phyloP scores from a whole-genome alignment of 1,284 basidiomycete species.

The Peniophora sp. region DNA sequence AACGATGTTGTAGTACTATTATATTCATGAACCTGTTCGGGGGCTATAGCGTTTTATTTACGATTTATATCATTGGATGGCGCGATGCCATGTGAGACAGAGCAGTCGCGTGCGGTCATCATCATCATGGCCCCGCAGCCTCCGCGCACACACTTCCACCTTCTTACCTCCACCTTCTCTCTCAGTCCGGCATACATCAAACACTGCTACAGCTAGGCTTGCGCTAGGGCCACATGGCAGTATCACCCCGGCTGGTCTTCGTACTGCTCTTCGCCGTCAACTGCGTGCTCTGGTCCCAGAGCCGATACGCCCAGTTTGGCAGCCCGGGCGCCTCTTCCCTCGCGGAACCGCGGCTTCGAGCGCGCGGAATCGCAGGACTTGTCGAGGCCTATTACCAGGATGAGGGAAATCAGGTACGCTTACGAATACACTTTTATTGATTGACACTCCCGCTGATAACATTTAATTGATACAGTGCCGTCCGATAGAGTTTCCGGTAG shows the following conservation, averaged over 20 bases:
- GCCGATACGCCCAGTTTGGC: constrained; percentile 38
- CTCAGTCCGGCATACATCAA: too few relatives aligned
- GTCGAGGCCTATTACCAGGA: constrained; percentile 1
- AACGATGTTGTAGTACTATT: too few relatives aligned
- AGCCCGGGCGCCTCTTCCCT: constrained; percentile 1
- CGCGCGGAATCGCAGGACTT: background rate
- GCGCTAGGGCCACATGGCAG: constrained; percentile 23
- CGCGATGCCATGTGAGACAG: too few relatives aligned
- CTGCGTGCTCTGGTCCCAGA: constrained; percentile 58
- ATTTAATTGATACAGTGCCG: constrained; percentile 36
- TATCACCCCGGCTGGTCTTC: constrained; percentile 37
- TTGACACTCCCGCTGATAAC: background rate
- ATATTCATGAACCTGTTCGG: too few relatives aligned
- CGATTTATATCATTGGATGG: too few relatives aligned
- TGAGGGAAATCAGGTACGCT: background rate
- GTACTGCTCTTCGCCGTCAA: constrained; percentile 42
- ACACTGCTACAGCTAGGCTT: too few relatives aligned
- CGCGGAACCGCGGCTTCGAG: background rate
- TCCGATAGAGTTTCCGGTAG: constrained; percentile 44
- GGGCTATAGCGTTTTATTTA: too few relatives aligned
- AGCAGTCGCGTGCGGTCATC: too few relatives aligned
- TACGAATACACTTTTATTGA: constrained; percentile 1
- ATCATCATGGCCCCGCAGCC: too few relatives aligned
- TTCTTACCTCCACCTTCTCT: too few relatives aligned
- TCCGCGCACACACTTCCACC: constrained; percentile 2